Conservation (phyloP, 129 eudicot species). For the Flaveria linearis region DNA sequence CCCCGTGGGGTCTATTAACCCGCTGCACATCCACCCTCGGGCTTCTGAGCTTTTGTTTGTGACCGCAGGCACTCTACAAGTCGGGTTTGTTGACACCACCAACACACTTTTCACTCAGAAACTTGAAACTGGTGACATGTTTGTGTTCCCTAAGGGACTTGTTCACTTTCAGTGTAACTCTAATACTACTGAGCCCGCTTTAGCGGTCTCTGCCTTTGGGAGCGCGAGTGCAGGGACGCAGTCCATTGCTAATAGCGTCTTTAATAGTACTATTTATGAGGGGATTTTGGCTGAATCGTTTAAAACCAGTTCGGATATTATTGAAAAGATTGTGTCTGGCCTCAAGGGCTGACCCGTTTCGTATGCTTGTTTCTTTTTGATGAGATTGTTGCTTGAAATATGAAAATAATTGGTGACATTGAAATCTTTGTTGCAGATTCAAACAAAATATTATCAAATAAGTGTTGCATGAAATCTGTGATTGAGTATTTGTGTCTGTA, state of each 20-base stretch:
- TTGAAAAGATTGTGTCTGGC: constrained; percentile 43
- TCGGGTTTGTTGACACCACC: constrained; percentile 43
- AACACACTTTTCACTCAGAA: constrained; percentile 39
- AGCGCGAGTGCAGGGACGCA: constrained; percentile 43
- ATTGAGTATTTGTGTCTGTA: neutral
- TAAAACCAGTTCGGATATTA: constrained; percentile 29
- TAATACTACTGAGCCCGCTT: constrained; percentile 28
- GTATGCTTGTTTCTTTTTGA: constrained; percentile 13
- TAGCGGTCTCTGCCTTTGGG: constrained; percentile 45
- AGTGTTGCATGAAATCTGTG: neutral
- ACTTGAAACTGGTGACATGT: constrained; percentile 38
- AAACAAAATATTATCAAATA: neutral
- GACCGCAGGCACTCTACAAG: constrained; percentile 32
- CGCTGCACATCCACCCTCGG: constrained; percentile 46
- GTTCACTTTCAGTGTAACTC: constrained; percentile 41
- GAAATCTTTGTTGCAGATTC: constrained; percentile 10
- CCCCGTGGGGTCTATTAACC: constrained; percentile 41
- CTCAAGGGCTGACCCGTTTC: constrained; percentile 24
- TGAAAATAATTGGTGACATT: constrained; percentile 29
- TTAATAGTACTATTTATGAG: constrained; percentile 38
- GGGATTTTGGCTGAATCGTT: constrained; percentile 40
- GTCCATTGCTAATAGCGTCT: constrained; percentile 38
- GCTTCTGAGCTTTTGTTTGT: constrained; percentile 46
- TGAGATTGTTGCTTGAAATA: constrained; percentile 26
- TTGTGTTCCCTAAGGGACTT: constrained; percentile 48